Evolutionary conservation across 495 filamentous ascomycete genomes (phyloP), one percentile per base, ranked within the genome.

Genomic region (Penicillium antarcticum): DNA sequence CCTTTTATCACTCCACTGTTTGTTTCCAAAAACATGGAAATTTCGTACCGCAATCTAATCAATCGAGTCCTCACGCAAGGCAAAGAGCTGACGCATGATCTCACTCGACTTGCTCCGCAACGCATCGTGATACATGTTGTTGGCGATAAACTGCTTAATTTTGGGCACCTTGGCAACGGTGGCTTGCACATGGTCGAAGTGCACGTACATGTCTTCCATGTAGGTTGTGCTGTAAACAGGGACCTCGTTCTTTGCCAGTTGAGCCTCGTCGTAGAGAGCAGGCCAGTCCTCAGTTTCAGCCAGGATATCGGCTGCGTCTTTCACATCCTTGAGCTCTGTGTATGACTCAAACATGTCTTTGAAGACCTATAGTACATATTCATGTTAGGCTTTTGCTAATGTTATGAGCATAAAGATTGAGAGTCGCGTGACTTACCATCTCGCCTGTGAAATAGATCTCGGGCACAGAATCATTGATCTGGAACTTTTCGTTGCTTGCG

Each of bases 201-300:
- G 85, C 26, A 97, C 92, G 58, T 95, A 97, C 91, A 97, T 96
- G 66, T 97, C 92, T 48, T 97, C 88, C 1, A 89, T 61, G 51
- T 85, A 97, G n/a, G 79, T 84, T 0, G 88, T 88, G 5, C 89
- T 85, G 56, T 95, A 97, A 0, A 97, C 87, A 0, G 94, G 92
- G 0, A 97, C 91, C 52, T 86, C 74, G 59, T 97, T 97, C 54
- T 80, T 75, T 5, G 76, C 77, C 16, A 96, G 76, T 60, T 88
- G 83, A 8, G 74, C 76, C 51, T 83, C 76, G 60, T 94, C 81
- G 61, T 95, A 97, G 2, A 97, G 77, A 2, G 75, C 68, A 1
- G 85, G 78, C 92, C 94, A 97, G 42, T 82, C 79, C 8, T 70
- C 61, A 23, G 74, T 73, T 2, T 73, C 51, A 6, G 92, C 94